Conservation (phyloP, 306 rosid genomes). For the Mucuna pruriens region DNA sequence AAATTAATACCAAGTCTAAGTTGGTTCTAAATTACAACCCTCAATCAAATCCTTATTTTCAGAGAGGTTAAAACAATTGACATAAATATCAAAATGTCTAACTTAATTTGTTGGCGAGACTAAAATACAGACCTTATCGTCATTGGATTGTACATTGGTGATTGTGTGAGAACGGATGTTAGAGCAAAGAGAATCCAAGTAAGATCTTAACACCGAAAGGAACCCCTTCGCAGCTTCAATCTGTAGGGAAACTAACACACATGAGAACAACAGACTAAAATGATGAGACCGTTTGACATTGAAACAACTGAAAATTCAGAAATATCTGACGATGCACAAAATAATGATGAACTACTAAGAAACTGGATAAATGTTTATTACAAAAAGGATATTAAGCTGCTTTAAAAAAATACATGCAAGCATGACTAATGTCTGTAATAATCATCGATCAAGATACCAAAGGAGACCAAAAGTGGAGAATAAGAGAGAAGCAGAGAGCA, state of each 20-base stretch:
- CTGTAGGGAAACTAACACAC: constrained; percentile 47
- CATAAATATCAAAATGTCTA: background rate
- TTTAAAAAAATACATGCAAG: constrained; percentile 14
- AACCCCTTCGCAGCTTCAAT: constrained; percentile 91
- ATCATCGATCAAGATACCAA: background rate
- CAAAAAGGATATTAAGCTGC: constrained; percentile 8
- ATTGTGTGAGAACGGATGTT: constrained; percentile 96
- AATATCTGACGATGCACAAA: constrained; percentile 34
- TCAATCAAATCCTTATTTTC: constrained; percentile 13
- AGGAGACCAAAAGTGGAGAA: background rate
- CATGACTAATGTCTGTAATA: constrained; percentile 8
- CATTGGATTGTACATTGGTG: constrained; percentile 95
- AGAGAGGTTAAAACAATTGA: constrained; percentile 1
- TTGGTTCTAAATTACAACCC: constrained; percentile 7
- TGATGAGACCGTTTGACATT: background rate
- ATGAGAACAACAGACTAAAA: constrained; percentile 17
- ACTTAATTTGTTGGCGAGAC: constrained; percentile 18
- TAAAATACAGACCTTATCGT: constrained; percentile 81
- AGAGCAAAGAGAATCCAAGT: constrained; percentile 91
- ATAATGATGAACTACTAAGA: constrained; percentile 11
- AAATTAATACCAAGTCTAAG: background rate
- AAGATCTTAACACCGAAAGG: constrained; percentile 73
- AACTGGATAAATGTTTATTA: background rate
- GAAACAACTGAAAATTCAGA: constrained; percentile 20
- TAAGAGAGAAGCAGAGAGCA: background rate